Conservation (phyloP, 306 rosid species). For the Leucaena leucocephala region DNA sequence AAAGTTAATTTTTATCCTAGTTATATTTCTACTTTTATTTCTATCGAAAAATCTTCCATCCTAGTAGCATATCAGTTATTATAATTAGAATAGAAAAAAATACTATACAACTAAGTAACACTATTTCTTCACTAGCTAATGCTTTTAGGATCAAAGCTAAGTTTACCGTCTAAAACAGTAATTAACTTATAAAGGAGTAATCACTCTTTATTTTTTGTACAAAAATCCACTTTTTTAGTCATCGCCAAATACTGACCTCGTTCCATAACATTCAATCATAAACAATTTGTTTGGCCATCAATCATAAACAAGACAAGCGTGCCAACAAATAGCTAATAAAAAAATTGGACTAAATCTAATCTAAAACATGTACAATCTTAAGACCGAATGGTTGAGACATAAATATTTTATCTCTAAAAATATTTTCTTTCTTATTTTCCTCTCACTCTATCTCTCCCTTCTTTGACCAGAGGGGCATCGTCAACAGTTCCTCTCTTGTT, state of each 20-base stretch:
- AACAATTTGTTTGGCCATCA: neutral
- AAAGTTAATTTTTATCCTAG: too few species aligned
- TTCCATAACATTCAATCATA: neutral
- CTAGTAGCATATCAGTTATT: too few species aligned
- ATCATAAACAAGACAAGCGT: neutral
- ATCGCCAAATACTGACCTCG: neutral
- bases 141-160: neutral
- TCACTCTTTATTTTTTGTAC: neutral
- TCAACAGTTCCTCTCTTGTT: neutral
- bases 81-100: too few species aligned
- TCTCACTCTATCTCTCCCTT: too few species aligned
- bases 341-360: neutral
- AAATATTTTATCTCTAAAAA: too few species aligned
- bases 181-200: neutral
- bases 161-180: neutral
- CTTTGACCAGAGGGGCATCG: too few species aligned
- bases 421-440: too few species aligned
- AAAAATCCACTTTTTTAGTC: neutral
- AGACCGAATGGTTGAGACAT: neutral
- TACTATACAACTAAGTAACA: too few species aligned
- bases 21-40: too few species aligned
- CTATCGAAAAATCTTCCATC: too few species aligned
- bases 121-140: neutral
- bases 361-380: too few species aligned
- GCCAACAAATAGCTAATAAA: neutral